Base-by-base conservation (phyloP, 495 filamentous ascomycete genomes). In the Xylaria telfairii region DNA sequence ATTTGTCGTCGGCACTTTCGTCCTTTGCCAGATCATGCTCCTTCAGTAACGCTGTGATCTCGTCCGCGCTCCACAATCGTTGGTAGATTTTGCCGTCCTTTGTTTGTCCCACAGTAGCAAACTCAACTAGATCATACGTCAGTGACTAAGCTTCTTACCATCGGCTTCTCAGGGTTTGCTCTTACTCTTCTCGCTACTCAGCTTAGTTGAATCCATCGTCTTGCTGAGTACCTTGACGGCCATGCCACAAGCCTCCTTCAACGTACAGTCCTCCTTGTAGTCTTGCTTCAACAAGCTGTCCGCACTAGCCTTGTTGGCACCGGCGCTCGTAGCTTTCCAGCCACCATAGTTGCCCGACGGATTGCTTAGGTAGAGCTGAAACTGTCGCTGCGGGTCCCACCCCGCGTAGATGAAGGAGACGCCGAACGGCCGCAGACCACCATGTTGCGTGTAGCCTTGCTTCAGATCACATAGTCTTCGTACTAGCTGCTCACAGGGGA, bases 351-450 rank as follows among this genome's bases (percentile, higher is more conserved):
- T 99, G 71, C 96, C 96, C 76, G 92, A 96, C n/a, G 96, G 96
- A 83, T 99, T 99, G 87, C 94, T 97, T 81, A 98, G 94, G 86
- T 99, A 99, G 69, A 99, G 87, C 85, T 99, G 96, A 87, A 99
- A 99, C 78, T 98, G 91, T 70, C 94, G 89, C 79, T 95, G 92
- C 54, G 92, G 91, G 77, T 99, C 96, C 86, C 93, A 99, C 69
- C 96, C 96, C 61, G 96, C 96, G 80, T 99, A 99, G 87, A 99
- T 98, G 89, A 99, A 98, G 46, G 94, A 97, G 56, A 99, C 96
- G 82, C 96, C 96, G 76, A 99, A 99, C 28, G 96, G 96, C 72
- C 96, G 92, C 66, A 99, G 92, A 84, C 96, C 89, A 87, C 96
- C 96, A 81, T 97, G 96, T 81, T 99, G 96, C 73, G 96, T 99